Evolutionary conservation across 768 basidiomycete genomes (phyloP).

Genomic region (Termitomyces sp.): DNA sequence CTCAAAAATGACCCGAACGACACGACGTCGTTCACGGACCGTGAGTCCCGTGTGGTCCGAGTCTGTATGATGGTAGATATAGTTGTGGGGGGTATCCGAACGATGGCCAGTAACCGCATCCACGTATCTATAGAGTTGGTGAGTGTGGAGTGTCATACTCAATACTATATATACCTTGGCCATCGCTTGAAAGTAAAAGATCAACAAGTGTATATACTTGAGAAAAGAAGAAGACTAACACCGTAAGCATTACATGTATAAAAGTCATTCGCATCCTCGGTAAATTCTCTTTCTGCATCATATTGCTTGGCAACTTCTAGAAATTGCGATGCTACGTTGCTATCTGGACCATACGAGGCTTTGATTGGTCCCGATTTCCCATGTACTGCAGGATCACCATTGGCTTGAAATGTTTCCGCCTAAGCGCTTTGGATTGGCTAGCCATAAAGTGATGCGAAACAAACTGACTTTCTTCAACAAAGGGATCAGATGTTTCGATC

Average conservation of each 20-base stretch:
- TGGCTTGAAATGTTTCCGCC: conserved; percentile 36
- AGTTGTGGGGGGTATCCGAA: conserved; percentile 51
- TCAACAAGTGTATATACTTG: background rate
- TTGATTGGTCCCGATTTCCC: conserved; percentile 47
- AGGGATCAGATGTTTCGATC: conserved; percentile 51
- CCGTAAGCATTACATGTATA: conserved; percentile 40
- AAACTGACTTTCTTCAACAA: conserved; percentile 48
- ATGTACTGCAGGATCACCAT: conserved; percentile 29
- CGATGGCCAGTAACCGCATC: conserved; percentile 45
- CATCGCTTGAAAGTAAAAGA: conserved; percentile 34
- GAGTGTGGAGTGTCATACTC: background rate
- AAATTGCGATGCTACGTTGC: conserved; percentile 41
- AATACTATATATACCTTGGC: conserved; percentile 36
- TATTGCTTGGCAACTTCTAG: conserved; percentile 39
- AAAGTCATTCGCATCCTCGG: conserved; percentile 47
- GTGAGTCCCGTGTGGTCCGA: conserved; percentile 34
- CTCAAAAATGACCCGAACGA: conserved; percentile 47
- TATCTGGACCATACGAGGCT: conserved; percentile 37
- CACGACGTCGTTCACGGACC: conserved; percentile 35
- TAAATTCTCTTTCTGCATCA: conserved; percentile 39
- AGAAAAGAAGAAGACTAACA: conserved; percentile 26
- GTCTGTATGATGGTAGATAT: conserved; percentile 40
- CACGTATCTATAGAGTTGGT: conserved; percentile 42
- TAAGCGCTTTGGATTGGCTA: conserved; percentile 9
- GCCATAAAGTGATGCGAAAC: background rate